Evolutionary conservation across 1,139 yeast species (phyloP).

Genomic region (Yarrowia galli): DNA sequence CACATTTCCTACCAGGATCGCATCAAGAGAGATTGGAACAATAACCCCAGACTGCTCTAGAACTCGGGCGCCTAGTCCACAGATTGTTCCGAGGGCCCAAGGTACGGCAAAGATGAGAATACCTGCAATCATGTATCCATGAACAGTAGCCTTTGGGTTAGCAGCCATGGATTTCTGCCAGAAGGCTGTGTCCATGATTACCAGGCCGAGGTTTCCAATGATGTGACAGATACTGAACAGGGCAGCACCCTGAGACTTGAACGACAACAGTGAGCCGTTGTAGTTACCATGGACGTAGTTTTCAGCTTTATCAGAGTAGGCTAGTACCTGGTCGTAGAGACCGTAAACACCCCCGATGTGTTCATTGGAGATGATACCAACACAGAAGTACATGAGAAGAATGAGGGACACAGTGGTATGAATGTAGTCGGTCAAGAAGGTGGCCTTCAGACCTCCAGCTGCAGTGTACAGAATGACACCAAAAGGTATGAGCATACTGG

Average conservation of each 20-base stretch:
- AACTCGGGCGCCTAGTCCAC: conserved; percentile 84
- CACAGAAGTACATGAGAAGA: conserved; percentile 51
- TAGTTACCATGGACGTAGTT: conserved; percentile 67
- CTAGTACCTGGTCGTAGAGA: conserved; percentile 73
- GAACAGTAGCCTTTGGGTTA: conserved; percentile 80
- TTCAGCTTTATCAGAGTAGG: conserved; percentile 52
- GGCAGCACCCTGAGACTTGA: conserved; percentile 77
- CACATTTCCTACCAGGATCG: conserved; percentile 75
- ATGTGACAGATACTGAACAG: conserved; percentile 74
- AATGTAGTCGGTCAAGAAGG: conserved; percentile 84
- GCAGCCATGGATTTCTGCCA: conserved; percentile 89
- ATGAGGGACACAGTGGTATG: conserved; percentile 64
- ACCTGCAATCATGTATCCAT: conserved; percentile 91
- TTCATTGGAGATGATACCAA: conserved; percentile 59
- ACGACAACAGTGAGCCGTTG: conserved; percentile 77
- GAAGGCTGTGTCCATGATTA: conserved; percentile 86
- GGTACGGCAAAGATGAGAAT: conserved; percentile 92
- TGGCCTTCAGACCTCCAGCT: conserved; percentile 88
- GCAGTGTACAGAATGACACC: conserved; percentile 82
- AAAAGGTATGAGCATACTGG: conserved; percentile 75
- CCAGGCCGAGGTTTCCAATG: conserved; percentile 89
- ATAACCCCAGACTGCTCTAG: conserved; percentile 58
- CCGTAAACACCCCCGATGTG: conserved; percentile 80
- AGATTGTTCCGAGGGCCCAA: conserved; percentile 76
- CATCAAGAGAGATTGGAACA: conserved; percentile 73